Evolutionary conservation across 129 eudicot genomes (phyloP).

Genomic region (Flaveria bidentis): DNA sequence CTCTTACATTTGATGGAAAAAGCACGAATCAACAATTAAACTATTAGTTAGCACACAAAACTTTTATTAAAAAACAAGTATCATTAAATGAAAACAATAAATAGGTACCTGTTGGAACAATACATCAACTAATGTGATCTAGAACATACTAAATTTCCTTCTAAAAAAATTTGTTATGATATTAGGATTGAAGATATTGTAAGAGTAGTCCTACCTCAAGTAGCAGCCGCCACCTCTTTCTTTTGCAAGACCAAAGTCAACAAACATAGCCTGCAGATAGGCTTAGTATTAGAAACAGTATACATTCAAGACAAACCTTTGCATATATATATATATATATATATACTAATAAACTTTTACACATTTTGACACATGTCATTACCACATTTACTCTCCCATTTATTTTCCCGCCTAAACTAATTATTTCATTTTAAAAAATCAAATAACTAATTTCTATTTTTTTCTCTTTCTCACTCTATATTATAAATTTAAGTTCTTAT

Average conservation of each 20-base stretch:
- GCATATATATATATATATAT: no score
- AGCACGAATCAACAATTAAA: neutral
- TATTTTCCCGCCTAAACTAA: no score
- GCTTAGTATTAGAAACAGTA: neutral
- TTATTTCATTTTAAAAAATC: no score
- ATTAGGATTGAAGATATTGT: neutral
- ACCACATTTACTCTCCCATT: no score
- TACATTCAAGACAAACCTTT: neutral
- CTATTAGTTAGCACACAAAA: neutral
- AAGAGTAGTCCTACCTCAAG: constrained; percentile 55
- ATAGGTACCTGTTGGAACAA: neutral
- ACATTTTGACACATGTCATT: no score
- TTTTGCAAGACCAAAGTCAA: constrained; percentile 97
- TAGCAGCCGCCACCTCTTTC: constrained; percentile 91
- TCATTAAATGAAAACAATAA: constrained; percentile 1
- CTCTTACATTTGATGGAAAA: neutral
- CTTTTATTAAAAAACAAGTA: neutral
- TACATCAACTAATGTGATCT: neutral
- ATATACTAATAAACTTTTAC: no score
- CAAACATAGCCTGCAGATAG: constrained; percentile 87
- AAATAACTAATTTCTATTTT: no score
- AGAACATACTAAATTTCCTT: neutral
- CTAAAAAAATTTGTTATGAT: neutral
- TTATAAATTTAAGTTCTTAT: no score
- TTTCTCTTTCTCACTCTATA: no score